phyloP scores from a whole-genome alignment of 257 asterid genomes.

The Coffea eugenioides region DNA sequence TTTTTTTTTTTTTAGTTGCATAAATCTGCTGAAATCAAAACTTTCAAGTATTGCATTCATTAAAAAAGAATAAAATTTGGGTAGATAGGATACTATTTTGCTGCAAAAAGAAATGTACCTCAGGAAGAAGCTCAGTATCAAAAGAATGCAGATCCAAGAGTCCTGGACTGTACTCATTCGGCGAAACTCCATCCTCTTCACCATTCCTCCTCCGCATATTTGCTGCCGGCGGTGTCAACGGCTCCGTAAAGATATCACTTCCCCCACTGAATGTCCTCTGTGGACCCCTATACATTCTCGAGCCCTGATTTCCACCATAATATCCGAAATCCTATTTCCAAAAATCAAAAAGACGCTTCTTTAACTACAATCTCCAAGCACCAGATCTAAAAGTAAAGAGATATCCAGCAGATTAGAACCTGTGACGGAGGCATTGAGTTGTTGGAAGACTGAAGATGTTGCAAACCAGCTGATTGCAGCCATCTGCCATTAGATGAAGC shows the following conservation, averaged over 20 bases:
- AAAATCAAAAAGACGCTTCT: slow-evolving; percentile 4
- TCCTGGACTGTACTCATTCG: slow-evolving; percentile 87
- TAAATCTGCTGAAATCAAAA: not conserved
- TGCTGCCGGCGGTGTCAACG: slow-evolving; percentile 65
- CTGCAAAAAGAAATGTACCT: slow-evolving; percentile 40
- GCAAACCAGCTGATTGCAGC: slow-evolving; percentile 96
- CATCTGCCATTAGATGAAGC: slow-evolving; percentile 77
- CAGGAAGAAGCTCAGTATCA: slow-evolving; percentile 86
- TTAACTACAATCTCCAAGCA: not conserved
- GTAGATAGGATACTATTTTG: not conserved
- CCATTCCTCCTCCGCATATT: slow-evolving; percentile 43
- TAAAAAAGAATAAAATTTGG: not conserved
- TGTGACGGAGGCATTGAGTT: slow-evolving; percentile 64
- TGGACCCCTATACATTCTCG: slow-evolving; percentile 54
- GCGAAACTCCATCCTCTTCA: slow-evolving; percentile 54
- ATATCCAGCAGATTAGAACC: slow-evolving; percentile 32
- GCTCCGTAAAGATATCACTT: slow-evolving; percentile 63
- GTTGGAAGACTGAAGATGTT: slow-evolving; percentile 75
- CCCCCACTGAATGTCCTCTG: slow-evolving; percentile 64
- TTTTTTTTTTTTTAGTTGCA: not conserved
- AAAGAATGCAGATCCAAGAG: slow-evolving; percentile 92
- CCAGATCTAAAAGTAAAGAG: slow-evolving; percentile 39
- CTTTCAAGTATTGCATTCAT: not conserved
- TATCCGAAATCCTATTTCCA: slow-evolving; percentile 53
- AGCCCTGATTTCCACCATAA: slow-evolving; percentile 67